A percentile compares a stretch with the other conserved stretches of the same genome.
phyloP scores from a whole-genome alignment of 108 stramenopile genomes.

The Cyclostephanos tholiformis region DNA sequence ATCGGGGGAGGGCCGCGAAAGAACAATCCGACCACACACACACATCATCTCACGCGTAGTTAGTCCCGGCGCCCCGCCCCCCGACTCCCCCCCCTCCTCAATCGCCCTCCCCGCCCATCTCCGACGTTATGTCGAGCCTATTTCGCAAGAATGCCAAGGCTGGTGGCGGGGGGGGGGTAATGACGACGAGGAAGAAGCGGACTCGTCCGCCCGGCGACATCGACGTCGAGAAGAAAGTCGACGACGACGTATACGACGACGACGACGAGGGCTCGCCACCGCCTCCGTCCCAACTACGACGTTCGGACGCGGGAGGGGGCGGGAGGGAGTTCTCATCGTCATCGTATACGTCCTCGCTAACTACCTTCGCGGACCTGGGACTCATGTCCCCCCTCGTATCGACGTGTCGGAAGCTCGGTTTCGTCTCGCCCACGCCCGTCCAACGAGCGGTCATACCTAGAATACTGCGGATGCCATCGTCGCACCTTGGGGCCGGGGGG shows the following conservation, averaged over 20 bases:
- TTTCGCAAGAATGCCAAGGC: not conserved
- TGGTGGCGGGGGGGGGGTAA: too few relatives aligned
- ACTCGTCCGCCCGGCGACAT: not conserved
- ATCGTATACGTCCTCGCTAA: not conserved
- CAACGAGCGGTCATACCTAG: constrained; percentile 74
- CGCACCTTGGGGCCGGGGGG: too few relatives aligned
- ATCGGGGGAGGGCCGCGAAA: too few relatives aligned
- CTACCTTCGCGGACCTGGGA: constrained; percentile 70
- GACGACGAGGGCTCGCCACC: not conserved
- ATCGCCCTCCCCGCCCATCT: too few relatives aligned
- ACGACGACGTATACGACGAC: constrained; percentile 2
- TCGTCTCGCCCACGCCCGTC: constrained; percentile 70
- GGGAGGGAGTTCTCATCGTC: not conserved
- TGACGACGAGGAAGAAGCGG: too few relatives aligned
- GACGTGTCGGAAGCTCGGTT: constrained; percentile 72
- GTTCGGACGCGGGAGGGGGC: not conserved
- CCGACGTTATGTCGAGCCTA: constrained; percentile 1
- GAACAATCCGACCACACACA: too few relatives aligned
- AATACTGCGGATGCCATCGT: constrained; percentile 48
- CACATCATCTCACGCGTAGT: too few relatives aligned
- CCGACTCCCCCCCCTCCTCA: too few relatives aligned
- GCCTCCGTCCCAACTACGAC: not conserved
- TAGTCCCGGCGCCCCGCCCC: too few relatives aligned
- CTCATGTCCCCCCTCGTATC: constrained; percentile 65
- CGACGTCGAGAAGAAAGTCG: not conserved